Evolutionary conservation across 116 monocot genomes (phyloP).

Genomic region (Papilionanthe hybrid): DNA sequence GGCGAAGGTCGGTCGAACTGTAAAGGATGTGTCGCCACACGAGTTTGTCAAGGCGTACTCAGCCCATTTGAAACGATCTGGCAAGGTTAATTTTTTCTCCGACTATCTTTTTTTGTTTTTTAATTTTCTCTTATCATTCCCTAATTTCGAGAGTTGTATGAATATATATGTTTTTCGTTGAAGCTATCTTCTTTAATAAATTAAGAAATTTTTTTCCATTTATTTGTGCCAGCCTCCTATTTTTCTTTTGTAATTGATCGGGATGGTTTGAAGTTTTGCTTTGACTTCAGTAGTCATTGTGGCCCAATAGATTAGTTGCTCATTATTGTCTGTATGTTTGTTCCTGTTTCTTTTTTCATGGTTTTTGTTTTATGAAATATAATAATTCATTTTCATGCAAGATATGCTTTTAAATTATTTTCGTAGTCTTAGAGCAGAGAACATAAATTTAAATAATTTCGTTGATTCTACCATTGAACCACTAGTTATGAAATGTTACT

Average conservation of each 20-base stretch:
- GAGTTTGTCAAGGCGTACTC: slow-evolving; percentile 70
- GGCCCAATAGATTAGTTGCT: not conserved
- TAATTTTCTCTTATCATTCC: not conserved
- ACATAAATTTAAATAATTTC: too few relatives aligned
- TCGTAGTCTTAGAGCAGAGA: too few relatives aligned
- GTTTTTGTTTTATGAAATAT: too few relatives aligned
- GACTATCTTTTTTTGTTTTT: not conserved
- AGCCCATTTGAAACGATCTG: slow-evolving; percentile 66
- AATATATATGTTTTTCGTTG: not conserved
- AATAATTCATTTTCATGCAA: too few relatives aligned
- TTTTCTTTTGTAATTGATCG: not conserved
- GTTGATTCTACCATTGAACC: not conserved
- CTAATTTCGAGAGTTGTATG: not conserved
- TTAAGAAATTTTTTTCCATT: not conserved
- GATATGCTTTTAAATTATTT: too few relatives aligned
- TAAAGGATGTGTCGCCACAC: slow-evolving; percentile 70
- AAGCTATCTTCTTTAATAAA: not conserved
- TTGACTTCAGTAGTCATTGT: not conserved
- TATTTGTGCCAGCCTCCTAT: not conserved
- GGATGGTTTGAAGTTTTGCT: not conserved
- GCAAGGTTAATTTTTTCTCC: slow-evolving; percentile 34
- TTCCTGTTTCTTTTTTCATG: too few relatives aligned
- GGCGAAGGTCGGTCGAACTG: slow-evolving; percentile 34
- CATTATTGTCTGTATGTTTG: too few relatives aligned
- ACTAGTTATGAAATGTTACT: not conserved